Percentiles rank a stretch among this genome's conserved stretches.
phyloP scores from a whole-genome alignment of 2,329 filamentous ascomycete genomes.

The Penicillium sp. region DNA sequence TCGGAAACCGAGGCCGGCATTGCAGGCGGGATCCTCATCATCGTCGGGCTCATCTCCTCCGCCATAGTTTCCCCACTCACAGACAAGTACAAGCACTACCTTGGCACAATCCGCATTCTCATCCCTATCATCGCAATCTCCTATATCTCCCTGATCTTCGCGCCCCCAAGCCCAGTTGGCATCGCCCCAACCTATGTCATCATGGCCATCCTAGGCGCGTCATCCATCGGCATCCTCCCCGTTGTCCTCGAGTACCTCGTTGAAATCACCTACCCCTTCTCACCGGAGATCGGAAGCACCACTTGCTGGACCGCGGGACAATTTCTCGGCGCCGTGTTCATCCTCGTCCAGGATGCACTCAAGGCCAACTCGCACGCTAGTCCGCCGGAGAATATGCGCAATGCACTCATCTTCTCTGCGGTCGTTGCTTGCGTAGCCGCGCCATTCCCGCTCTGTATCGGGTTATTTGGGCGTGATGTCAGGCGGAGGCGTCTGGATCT shows the following conservation, averaged over 20 bases:
- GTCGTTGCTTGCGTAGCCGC: slow-evolving; percentile 69
- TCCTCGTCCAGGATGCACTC: slow-evolving; percentile 80
- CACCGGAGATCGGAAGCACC: slow-evolving; percentile 82
- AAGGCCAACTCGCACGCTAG: slow-evolving; percentile 53
- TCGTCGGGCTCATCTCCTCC: slow-evolving; percentile 79
- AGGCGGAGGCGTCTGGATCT: slow-evolving; percentile 46
- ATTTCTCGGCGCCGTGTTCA: slow-evolving; percentile 81
- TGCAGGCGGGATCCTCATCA: slow-evolving; percentile 84
- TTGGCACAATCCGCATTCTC: slow-evolving; percentile 72
- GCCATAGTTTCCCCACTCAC: slow-evolving; percentile 81
- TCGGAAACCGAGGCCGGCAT: slow-evolving; percentile 84
- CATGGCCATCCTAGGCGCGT: slow-evolving; percentile 75
- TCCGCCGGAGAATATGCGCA: slow-evolving; percentile 74
- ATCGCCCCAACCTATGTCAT: slow-evolving; percentile 70
- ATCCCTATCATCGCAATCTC: slow-evolving; percentile 74
- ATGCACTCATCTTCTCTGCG: slow-evolving; percentile 78
- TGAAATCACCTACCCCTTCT: slow-evolving; percentile 84
- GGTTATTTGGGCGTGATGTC: slow-evolving; percentile 67
- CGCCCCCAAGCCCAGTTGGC: slow-evolving; percentile 63
- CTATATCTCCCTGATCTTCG: slow-evolving; percentile 83
- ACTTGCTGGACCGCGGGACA: slow-evolving; percentile 88
- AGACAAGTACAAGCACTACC: slow-evolving; percentile 81
- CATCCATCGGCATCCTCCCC: slow-evolving; percentile 80
- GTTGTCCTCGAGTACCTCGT: slow-evolving; percentile 85
- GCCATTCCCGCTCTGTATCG: slow-evolving; percentile 71